Base-by-base conservation (phyloP, 768 basidiomycete genomes). In the Naganishia vaughanmartiniae region DNA sequence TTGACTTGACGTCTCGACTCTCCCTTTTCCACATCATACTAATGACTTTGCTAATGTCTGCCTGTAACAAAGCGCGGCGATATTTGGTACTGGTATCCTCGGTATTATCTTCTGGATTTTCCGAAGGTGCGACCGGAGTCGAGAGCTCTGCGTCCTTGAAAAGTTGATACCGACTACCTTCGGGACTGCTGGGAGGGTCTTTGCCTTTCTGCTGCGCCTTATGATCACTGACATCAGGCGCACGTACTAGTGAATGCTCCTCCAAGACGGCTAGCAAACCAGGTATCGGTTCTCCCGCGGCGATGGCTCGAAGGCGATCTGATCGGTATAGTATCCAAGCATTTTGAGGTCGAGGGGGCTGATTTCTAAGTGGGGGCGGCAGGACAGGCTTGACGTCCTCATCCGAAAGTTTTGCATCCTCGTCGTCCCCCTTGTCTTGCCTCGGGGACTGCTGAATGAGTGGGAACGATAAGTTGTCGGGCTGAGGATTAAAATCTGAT, bases 281-380 rank as follows among this genome's bases (percentile, higher is more conserved):
- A 7, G 76, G 75, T 31, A 78, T 66, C 21, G 48, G 36, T 30
- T 76, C 73, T 5, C 75, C 75, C 1, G 72, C 72, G 24, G 71
- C 77, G 26, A 88, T 77, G 14, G 82, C 77, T 70, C 79, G 81
- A 53, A 86, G 82, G 76, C 85, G 87, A 72, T 87, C 84, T 2
- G 88, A 86, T 51, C 91, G 87, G 80, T 89, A 92, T 19, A 92
- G 73, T 70, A 92, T 92, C 89, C 90, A 92, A 0, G 90, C 87
- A 77, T 92, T 92, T 12, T 88, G 87, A 3, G 91, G 90, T 0
- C 91, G 85, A 28, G 58, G 33, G 24, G 57, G 56, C 42, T 69
- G 56, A 34, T 39, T 31, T 21, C 48, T 9, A 7, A n/a, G 48
- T 21, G 46, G 21, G 33, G 46, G 30, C 17, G 39, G 42, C 39